phyloP scores from a whole-genome alignment of 2,329 filamentous ascomycete species.

The Periglandula ipomoeae region DNA sequence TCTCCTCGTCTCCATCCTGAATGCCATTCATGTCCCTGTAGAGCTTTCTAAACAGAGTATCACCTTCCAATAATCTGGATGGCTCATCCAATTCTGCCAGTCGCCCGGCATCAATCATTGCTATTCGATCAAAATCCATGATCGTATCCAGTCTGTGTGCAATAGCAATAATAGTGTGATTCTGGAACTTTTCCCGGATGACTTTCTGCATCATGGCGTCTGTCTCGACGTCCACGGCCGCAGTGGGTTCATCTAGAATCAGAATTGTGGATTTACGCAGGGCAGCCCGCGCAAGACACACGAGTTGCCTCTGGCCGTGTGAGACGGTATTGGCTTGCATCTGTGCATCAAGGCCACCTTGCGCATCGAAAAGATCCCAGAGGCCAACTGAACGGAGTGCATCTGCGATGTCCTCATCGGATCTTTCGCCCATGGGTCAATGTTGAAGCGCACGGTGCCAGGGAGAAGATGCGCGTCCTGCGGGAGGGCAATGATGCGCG shows the following conservation, averaged over 20 bases:
- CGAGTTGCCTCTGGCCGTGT: constrained; percentile 11
- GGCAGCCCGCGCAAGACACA: constrained; percentile 10
- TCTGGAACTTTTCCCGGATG: constrained; percentile 2
- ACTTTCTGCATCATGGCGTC: constrained; percentile 3
- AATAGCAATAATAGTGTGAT: constrained; percentile 4
- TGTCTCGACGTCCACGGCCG: constrained; percentile 5
- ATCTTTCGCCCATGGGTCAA: constrained; percentile 31
- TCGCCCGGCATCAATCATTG: neutral
- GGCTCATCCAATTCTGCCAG: neutral
- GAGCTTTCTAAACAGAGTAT: neutral
- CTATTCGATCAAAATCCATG: neutral
- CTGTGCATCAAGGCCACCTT: constrained; percentile 8
- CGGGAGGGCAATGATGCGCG: constrained; percentile 32
- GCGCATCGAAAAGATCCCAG: constrained; percentile 1
- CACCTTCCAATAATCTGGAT: neutral
- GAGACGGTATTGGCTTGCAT: constrained; percentile 8
- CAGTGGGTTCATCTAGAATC: constrained; percentile 7
- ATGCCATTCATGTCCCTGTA: too few relatives aligned
- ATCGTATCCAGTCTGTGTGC: constrained; percentile 3
- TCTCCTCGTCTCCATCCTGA: too few relatives aligned
- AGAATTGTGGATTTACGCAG: neutral
- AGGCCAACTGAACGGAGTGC: constrained; percentile 10
- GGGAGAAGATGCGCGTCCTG: constrained; percentile 44
- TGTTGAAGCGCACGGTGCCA: constrained; percentile 38
- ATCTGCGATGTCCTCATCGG: constrained; percentile 22